Evolutionary conservation across 805 yeast species (phyloP), one percentile per base, ranked within the genome.

Genomic region (Lachancea thermotolerans): DNA sequence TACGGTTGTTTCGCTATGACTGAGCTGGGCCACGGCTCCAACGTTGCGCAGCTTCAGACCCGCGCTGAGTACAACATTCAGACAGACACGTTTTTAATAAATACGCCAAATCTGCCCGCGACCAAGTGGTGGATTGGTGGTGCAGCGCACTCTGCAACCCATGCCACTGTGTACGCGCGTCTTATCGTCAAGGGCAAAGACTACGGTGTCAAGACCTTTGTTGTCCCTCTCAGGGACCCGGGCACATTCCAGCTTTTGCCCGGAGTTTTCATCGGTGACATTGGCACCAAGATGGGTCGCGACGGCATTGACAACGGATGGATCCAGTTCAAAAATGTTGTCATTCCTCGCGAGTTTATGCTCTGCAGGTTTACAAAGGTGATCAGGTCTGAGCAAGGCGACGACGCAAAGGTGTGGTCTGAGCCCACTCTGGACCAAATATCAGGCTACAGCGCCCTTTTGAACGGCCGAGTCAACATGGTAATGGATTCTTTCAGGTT

Each of bases 121-220:
- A 89, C 96, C 21, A 90, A 90, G 65, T 90, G 97, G 96, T 90
- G 97, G 97, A 90, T 90, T 58, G 97, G 97, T 39, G 97, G 97
- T 56, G 96, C 96, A 35, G 96, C 96, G 10, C 95, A 87, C 65
- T 82, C 95, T 16, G 87, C 96, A 5, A 87, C 90, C 27, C 96
- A 90, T 68, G 72, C 87, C 18, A 79, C 82, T n/a, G 84, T 79
- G 21, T 90, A 81, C 64, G 96, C 96, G 4, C 74, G 97, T 49
- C 72, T 90, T 50, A 77, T 85, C 42, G 88, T 87, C 28, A 71
- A 82, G 38, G 91, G 85, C 30, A 78, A 84, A 64, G 97, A 90
- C 65, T 81, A 88, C 63, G 97, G 97, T 39, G 95, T 90, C 45
- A 87, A 86, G 68, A 85, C 90, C 10, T 90, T 90, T 69, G 85